A percentile compares a stretch with the other conserved stretches of the same genome.
These are phyloP conservation scores for Fusarium coffeatum DNA, from an alignment of 2,329 filamentous ascomycete genomes.

Conservation along the genomic window DNA sequence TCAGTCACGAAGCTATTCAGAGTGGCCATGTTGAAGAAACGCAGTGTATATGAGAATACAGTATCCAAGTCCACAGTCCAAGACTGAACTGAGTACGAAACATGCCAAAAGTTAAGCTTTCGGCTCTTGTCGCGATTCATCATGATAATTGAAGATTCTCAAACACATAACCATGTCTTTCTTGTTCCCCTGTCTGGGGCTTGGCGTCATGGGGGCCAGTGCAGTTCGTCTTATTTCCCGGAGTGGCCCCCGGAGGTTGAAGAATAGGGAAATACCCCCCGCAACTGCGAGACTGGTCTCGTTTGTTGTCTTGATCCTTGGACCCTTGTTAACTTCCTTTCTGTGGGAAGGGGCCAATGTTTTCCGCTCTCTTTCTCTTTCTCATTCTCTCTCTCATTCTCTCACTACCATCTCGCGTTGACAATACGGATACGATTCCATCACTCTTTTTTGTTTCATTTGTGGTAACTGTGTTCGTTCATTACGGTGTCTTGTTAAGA, in stretches of 20 bases:
- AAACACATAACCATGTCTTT: conserved; percentile 4
- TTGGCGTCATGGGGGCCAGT: conserved; percentile 33
- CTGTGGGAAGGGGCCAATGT: conserved; percentile 30
- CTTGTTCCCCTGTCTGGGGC: conserved; percentile 30
- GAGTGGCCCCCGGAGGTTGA: conserved; percentile 3
- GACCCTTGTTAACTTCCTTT: too few species aligned
- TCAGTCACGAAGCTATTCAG: background rate
- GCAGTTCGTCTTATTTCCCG: conserved; percentile 33
- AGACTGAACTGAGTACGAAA: background rate
- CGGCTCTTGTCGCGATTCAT: background rate
- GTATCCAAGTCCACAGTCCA: too few species aligned
- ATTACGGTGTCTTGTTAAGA: background rate
- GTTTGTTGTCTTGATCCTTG: conserved; percentile 2
- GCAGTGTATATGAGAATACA: too few species aligned
- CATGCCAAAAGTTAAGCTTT: background rate
- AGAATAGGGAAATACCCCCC: conserved; percentile 16
- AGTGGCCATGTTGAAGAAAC: background rate
- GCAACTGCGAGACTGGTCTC: conserved; percentile 16
- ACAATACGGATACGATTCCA: background rate
- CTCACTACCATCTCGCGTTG: conserved; percentile 1
- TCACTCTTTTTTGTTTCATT: background rate
- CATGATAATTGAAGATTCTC: background rate
- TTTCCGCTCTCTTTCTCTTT: conserved; percentile 9
- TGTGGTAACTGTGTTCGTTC: background rate
- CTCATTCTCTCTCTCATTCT: background rate